Percentiles rank a stretch among this genome's conserved stretches.
Conservation (phyloP, 352 stramenopile species). For the Aphanomyces invadans region DNA sequence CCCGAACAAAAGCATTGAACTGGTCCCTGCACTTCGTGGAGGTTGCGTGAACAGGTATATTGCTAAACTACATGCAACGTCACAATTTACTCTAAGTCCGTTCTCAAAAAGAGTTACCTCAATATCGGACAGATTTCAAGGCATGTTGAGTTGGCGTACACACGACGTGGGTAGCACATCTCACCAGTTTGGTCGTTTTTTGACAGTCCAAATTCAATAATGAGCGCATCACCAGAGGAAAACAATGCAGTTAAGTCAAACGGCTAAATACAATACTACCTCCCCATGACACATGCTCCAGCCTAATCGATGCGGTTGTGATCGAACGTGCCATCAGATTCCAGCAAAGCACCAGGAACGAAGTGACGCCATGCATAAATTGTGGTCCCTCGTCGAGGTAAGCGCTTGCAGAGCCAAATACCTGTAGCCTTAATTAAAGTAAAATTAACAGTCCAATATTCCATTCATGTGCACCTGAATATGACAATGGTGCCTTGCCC, state of each 20-base stretch:
- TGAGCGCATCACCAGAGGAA: background rate
- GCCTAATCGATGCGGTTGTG: slow-evolving; percentile 1
- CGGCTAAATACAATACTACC: background rate
- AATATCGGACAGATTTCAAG: slow-evolving; percentile 8
- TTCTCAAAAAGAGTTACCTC: background rate
- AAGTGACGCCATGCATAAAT: background rate
- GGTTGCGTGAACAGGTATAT: background rate
- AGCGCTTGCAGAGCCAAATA: background rate
- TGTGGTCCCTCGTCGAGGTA: background rate
- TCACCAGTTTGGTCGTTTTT: slow-evolving; percentile 9
- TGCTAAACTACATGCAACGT: background rate
- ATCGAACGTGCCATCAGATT: slow-evolving; percentile 4
- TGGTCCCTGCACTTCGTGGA: background rate
- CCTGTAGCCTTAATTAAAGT: background rate
- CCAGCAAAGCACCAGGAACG: background rate
- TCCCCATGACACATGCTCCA: slow-evolving; percentile 4
- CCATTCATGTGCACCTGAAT: too few species aligned
- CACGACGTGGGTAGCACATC: background rate
- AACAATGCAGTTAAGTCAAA: background rate
- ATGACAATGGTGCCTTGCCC: too few species aligned
- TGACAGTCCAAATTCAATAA: background rate
- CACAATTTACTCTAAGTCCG: background rate
- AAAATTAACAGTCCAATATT: too few species aligned
- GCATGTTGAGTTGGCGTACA: background rate
- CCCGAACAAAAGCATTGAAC: background rate